Percentiles rank a stretch among this genome's conserved stretches.
These are phyloP conservation scores for Akebia trifoliata DNA, from an alignment of 164 flowering plant genomes.

Conservation along the genomic window DNA sequence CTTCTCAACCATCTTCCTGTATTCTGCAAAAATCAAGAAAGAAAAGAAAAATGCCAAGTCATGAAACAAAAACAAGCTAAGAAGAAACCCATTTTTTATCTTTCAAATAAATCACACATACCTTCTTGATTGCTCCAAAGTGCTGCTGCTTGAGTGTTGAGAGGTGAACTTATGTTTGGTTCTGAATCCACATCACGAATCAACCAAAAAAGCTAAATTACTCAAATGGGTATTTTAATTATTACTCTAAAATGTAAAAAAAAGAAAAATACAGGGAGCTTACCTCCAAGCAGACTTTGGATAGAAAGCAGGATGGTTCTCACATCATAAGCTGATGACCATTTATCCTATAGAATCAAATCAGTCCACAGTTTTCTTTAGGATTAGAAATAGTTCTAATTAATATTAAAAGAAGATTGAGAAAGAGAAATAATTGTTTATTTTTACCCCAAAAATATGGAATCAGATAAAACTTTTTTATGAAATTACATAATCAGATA, in stretches of 20 bases:
- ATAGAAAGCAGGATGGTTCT: slow-evolving; percentile 80
- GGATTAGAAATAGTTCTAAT: not conserved
- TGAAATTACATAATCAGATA: too few relatives aligned
- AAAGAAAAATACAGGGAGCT: not conserved
- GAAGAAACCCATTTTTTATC: not conserved
- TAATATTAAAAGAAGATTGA: not conserved
- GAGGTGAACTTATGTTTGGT: slow-evolving; percentile 87
- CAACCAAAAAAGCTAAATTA: not conserved
- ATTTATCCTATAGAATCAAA: slow-evolving; percentile 57
- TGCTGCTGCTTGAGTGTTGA: slow-evolving; percentile 80
- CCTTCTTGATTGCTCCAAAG: slow-evolving; percentile 94
- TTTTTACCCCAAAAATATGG: too few relatives aligned
- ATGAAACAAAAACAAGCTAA: not conserved
- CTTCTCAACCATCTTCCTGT: slow-evolving; percentile 80
- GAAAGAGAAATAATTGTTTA: not conserved
- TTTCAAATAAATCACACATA: slow-evolving; percentile 6
- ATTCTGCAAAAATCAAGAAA: slow-evolving; percentile 45
- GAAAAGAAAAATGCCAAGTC: not conserved
- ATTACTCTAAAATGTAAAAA: not conserved
- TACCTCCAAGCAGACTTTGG: slow-evolving; percentile 83
- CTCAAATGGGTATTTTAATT: not conserved
- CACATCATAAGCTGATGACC: slow-evolving; percentile 98
- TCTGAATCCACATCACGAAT: slow-evolving; percentile 34
- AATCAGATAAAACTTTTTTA: too few relatives aligned
- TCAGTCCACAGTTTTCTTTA: not conserved